phyloP scores from a whole-genome alignment of 805 yeast species.

The Zygotorulaspora danielsina region DNA sequence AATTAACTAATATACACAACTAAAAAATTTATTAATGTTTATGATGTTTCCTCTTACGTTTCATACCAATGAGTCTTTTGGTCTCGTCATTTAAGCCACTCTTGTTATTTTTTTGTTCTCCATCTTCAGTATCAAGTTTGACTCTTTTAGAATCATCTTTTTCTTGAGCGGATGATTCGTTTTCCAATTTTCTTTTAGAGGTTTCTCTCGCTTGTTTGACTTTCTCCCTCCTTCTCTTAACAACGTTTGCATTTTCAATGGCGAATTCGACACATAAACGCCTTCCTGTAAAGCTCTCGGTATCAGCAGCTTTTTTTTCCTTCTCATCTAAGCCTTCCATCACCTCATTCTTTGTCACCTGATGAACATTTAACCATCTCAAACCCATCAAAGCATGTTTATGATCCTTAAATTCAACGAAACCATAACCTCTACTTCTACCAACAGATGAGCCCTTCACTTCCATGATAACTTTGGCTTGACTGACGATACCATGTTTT shows the following conservation, averaged over 20 bases:
- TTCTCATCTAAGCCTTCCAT: conserved; percentile 66
- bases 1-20: conserved; percentile 7
- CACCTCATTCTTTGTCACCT: conserved; percentile 67
- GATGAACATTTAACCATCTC: conserved; percentile 94
- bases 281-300: conserved; percentile 58
- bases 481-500: conserved; percentile 86
- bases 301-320: conserved; percentile 51
- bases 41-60: conserved; percentile 56
- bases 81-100: conserved; percentile 50
- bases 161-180: conserved; percentile 19
- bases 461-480: conserved; percentile 89
- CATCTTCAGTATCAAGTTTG: conserved; percentile 28
- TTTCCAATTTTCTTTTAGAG: conserved; percentile 30
- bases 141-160: conserved; percentile 21
- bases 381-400: conserved; percentile 91
- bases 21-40: conserved; percentile 30
- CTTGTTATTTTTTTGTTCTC: conserved; percentile 18
- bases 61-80: conserved; percentile 61
- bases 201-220: conserved; percentile 41
- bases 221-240: conserved; percentile 81
- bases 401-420: conserved; percentile 89
- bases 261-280: conserved; percentile 92
- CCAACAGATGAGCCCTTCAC: conserved; percentile 83
- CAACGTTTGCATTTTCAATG: conserved; percentile 88
- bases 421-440: conserved; percentile 95